These are phyloP conservation scores for Candida boidinii DNA, from an alignment of 805 yeast genomes.

Conservation along the genomic window DNA sequence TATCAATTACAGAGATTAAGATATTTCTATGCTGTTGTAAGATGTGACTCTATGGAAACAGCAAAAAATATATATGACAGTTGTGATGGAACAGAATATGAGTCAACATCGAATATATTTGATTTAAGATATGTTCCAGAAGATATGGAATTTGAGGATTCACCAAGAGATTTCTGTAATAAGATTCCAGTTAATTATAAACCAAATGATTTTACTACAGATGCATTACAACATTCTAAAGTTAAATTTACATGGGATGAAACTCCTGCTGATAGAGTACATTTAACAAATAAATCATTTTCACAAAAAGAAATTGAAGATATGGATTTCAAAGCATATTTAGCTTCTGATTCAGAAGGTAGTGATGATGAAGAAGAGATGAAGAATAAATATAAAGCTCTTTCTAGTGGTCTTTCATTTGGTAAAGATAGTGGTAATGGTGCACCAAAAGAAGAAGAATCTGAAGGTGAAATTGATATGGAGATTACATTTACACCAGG, in stretches of 20 bases:
- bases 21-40: constrained; percentile 87
- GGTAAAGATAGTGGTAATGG: constrained; percentile 17
- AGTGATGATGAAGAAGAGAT: constrained; percentile 38
- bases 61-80: constrained; percentile 71
- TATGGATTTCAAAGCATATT: constrained; percentile 86
- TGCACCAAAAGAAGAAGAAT: constrained; percentile 22
- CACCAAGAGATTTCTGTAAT: constrained; percentile 65
- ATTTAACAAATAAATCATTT: constrained; percentile 71
- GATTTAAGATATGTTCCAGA: constrained; percentile 92
- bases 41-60: constrained; percentile 66
- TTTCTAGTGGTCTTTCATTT: too few species aligned
- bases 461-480: constrained; percentile 73
- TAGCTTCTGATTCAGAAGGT: constrained; percentile 70
- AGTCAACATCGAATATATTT: constrained; percentile 89
- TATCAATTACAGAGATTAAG: constrained; percentile 90
- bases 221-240: constrained; percentile 92
- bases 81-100: constrained; percentile 94
- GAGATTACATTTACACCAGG: constrained; percentile 95
- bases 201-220: constrained; percentile 80
- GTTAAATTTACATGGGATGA: constrained; percentile 98
- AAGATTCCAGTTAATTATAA: constrained; percentile 70
- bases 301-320: constrained; percentile 83
- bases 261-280: constrained; percentile 83
- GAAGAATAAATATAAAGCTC: constrained; percentile 53
- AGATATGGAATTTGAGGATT: constrained; percentile 78